Evolutionary conservation across 495 filamentous ascomycete species (phyloP).

Genomic region (Recurvomyces mirabilis): DNA sequence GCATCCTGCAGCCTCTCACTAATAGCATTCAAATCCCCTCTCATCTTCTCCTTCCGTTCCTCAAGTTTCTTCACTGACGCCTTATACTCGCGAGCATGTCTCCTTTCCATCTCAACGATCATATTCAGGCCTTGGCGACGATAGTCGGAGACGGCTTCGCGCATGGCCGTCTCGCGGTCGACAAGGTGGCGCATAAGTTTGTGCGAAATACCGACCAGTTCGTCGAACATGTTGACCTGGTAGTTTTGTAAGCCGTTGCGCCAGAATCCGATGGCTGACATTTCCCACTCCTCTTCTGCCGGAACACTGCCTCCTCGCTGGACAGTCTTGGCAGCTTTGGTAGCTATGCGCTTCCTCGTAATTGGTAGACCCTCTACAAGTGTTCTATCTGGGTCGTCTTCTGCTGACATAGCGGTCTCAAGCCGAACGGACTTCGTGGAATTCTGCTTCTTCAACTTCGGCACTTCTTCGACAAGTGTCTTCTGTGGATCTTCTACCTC

Average conservation of each 20-base stretch:
- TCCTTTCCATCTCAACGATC: constrained; percentile 10
- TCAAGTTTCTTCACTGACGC: background rate
- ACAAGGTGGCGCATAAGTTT: constrained; percentile 14
- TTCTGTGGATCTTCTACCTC: no score
- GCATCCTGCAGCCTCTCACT: background rate
- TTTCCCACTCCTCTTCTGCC: background rate
- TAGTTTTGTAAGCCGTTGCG: constrained; percentile 7
- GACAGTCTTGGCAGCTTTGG: background rate
- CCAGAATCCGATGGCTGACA: constrained; percentile 10
- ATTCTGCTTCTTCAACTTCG: no score
- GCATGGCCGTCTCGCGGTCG: constrained; percentile 12
- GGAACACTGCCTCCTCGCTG: background rate
- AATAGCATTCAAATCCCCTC: background rate
- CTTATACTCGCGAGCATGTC: constrained; percentile 7
- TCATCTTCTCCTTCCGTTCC: background rate
- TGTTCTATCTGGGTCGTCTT: constrained; percentile 13
- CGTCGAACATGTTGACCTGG: constrained; percentile 21
- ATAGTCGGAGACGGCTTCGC: constrained; percentile 15
- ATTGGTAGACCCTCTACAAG: constrained; percentile 9
- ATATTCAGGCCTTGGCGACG: constrained; percentile 5
- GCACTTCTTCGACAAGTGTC: no score
- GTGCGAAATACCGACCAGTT: constrained; percentile 17
- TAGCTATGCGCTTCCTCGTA: constrained; percentile 1
- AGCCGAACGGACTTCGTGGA: no score
- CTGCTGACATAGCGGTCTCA: no score